phyloP scores from a whole-genome alignment of 805 yeast species.

The Metschnikowia baotianmanensis region DNA sequence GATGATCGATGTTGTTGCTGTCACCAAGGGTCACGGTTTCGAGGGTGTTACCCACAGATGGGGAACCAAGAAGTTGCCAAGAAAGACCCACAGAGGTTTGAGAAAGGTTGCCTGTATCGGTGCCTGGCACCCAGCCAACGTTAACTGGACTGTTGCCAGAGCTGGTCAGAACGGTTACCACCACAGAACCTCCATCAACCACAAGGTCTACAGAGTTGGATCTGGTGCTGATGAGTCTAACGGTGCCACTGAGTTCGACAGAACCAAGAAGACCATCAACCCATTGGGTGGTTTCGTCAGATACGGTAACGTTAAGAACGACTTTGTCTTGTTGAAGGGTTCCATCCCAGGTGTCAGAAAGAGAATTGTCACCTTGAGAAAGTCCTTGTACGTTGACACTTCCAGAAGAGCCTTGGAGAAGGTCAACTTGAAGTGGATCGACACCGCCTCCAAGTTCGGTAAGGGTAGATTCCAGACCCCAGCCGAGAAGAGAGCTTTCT shows the following conservation, averaged over 20 bases:
- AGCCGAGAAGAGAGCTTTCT: slow-evolving; percentile 99
- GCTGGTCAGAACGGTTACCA: slow-evolving; percentile 99
- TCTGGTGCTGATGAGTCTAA: slow-evolving; percentile 90
- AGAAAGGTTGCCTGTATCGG: slow-evolving; percentile 99
- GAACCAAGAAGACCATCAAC: slow-evolving; percentile 99
- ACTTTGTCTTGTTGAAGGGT: slow-evolving; percentile 96
- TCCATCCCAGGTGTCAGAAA: slow-evolving; percentile 99
- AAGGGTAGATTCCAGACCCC: slow-evolving; percentile 99
- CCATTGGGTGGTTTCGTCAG: slow-evolving; percentile 99
- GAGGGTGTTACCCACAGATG: slow-evolving; percentile 99
- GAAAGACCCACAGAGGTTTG: slow-evolving; percentile 99
- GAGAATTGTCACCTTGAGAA: slow-evolving; percentile 99
- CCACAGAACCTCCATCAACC: slow-evolving; percentile 99
- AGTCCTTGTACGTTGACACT: slow-evolving; percentile 96
- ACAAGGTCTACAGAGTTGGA: slow-evolving; percentile 99
- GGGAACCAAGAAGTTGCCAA: slow-evolving; percentile 99
- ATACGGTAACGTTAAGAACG: slow-evolving; percentile 98
- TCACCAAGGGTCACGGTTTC: slow-evolving; percentile 99
- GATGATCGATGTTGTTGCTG: slow-evolving; percentile 97
- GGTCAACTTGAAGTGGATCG: slow-evolving; percentile 98
- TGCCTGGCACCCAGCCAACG: slow-evolving; percentile 99
- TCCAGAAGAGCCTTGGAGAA: slow-evolving; percentile 96
- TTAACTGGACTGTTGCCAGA: slow-evolving; percentile 99
- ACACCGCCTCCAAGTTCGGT: slow-evolving; percentile 99
- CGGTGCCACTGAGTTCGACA: slow-evolving; percentile 97